These are phyloP conservation scores for Capsella bursapastoris DNA, from an alignment of 345 rosid genomes.

Conservation along the genomic window DNA sequence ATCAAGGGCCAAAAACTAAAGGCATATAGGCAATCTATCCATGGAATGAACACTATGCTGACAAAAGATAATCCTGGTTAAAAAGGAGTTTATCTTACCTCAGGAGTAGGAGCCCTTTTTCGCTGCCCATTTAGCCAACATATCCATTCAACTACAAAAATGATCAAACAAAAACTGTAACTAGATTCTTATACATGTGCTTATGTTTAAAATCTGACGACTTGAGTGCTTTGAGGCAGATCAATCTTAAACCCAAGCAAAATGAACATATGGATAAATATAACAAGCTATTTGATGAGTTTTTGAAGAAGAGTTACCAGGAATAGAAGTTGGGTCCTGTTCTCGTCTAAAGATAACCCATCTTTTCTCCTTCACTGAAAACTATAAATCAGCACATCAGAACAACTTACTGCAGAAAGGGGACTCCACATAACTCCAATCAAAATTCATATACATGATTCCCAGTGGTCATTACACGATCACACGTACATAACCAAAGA, in stretches of 20 bases:
- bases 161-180: slow-evolving; percentile 19
- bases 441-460: neutral
- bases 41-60: slow-evolving; percentile 11
- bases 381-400: slow-evolving; percentile 31
- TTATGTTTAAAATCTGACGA: slow-evolving; percentile 3
- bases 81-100: slow-evolving; percentile 52
- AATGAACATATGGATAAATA: neutral
- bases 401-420: slow-evolving; percentile 19
- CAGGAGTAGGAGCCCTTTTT: slow-evolving; percentile 79
- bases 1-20: slow-evolving; percentile 12
- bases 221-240: neutral
- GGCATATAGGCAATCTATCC: neutral
- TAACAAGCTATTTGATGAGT: neutral
- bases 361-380: slow-evolving; percentile 93
- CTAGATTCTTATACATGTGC: neutral
- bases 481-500: slow-evolving; percentile 2
- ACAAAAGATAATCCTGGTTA: neutral
- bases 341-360: slow-evolving; percentile 89
- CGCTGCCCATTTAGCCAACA: slow-evolving; percentile 98
- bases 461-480: neutral
- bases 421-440: slow-evolving; percentile 5
- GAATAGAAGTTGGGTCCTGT: slow-evolving; percentile 82
- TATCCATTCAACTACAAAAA: slow-evolving; percentile 92
- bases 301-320: slow-evolving; percentile 54
- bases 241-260: neutral